Evolutionary conservation across 805 yeast species (phyloP).

Genomic region (Yamadazyma paraphyllophila): DNA sequence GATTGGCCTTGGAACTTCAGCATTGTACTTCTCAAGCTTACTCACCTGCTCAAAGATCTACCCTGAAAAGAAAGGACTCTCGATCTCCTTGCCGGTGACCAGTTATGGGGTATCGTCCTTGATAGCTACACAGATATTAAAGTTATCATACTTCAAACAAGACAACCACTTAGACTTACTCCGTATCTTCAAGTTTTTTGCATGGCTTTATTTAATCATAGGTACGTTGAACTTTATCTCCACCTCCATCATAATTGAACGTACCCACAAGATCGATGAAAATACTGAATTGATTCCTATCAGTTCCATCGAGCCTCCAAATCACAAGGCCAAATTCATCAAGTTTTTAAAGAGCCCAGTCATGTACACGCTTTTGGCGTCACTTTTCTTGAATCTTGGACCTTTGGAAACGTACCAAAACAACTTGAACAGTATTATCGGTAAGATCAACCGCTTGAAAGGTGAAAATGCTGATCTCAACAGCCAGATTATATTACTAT

Average conservation of each 20-base stretch:
- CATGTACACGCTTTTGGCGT: conserved; percentile 60
- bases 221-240: conserved; percentile 63
- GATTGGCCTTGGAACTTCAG: conserved; percentile 71
- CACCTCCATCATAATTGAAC: conserved; percentile 54
- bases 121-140: conserved; percentile 63
- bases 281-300: conserved; percentile 29
- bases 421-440: conserved; percentile 73
- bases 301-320: conserved; percentile 36
- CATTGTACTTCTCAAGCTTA: conserved; percentile 67
- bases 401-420: conserved; percentile 84
- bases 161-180: conserved; percentile 41
- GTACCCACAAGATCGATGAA: conserved; percentile 16
- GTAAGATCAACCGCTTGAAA: conserved; percentile 22
- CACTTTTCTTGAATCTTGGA: conserved; percentile 71
- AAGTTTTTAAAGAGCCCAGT: conserved; percentile 51
- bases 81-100: conserved; percentile 86
- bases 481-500: conserved; percentile 58
- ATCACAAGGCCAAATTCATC: conserved; percentile 32
- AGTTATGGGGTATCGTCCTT: conserved; percentile 83
- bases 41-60: conserved; percentile 84
- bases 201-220: conserved; percentile 50
- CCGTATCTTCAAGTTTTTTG: conserved; percentile 52
- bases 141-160: conserved; percentile 34
- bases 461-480: conserved; percentile 21
- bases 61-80: conserved; percentile 71